These are phyloP conservation scores for Euphorbia pulcherrima DNA, from an alignment of 345 rosid genomes.

Conservation along the genomic window DNA sequence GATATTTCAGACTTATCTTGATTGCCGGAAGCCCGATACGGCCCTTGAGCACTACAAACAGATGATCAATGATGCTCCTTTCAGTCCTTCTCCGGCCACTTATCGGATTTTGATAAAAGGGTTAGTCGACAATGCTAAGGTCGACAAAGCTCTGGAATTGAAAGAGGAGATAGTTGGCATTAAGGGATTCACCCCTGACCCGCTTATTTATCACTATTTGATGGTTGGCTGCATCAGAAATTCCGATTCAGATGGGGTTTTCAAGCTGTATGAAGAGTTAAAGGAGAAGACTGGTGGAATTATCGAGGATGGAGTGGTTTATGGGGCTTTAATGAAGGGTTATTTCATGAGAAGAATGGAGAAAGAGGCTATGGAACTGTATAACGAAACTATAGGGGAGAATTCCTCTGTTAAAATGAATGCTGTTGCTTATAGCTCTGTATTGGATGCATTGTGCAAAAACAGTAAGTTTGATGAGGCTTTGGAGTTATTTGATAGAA, in stretches of 20 bases:
- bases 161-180: constrained; percentile 63
- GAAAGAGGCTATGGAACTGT: constrained; percentile 74
- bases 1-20: constrained; percentile 74
- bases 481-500: constrained; percentile 59
- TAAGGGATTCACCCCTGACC: constrained; percentile 57
- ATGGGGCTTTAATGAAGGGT: constrained; percentile 74
- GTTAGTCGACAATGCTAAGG: constrained; percentile 63
- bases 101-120: constrained; percentile 74
- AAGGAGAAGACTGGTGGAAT: constrained; percentile 70
- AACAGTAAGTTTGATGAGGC: constrained; percentile 73
- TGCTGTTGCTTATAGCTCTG: constrained; percentile 59
- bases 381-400: constrained; percentile 50
- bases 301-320: constrained; percentile 73
- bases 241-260: constrained; percentile 53
- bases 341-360: constrained; percentile 71
- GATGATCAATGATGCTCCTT: constrained; percentile 56
- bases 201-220: constrained; percentile 62
- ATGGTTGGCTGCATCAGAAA: constrained; percentile 59
- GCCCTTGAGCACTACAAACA: constrained; percentile 79
- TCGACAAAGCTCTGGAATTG: constrained; percentile 78
- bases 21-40: constrained; percentile 70
- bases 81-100: constrained; percentile 71
- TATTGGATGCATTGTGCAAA: constrained; percentile 69
- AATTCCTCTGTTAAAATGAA: constrained; percentile 60
- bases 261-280: constrained; percentile 64